Evolutionary conservation across 192 early-diverging fungal species (phyloP), one percentile per base, ranked within the genome.

Genomic region (Umbelopsis vinacea): DNA sequence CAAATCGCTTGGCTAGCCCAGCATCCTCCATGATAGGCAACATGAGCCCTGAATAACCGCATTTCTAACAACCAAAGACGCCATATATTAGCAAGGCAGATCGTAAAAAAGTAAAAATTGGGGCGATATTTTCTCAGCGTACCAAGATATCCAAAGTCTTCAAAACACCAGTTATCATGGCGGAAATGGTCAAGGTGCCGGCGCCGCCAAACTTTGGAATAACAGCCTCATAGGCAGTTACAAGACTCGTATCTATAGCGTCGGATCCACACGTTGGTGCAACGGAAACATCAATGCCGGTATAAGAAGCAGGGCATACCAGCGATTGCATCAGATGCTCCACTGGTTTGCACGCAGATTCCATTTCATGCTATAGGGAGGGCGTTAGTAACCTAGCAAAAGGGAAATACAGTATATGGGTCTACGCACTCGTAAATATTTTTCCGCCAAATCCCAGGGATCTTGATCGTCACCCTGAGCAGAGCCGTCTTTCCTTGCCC

Each of bases 21-120:
- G 54, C 53, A 26, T 72, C 71, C 40, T 72, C 71, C 71, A 72
- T 72, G 5, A 72, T 60, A 46, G 71, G 71, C 38, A 72, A 15
- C 71, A 72, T 72, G n/a, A 72, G 54, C 1, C 71, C 71, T 11
- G 52, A 60, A 38, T 72, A 72, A 23, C 71, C 71, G 37, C 52
- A 57, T 60, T 37, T 72, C 71, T 72, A 68, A 43, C 15, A 14
- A 21, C 14, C 21, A 46, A 21, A 50, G 2, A 15, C 8, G 40
- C 29, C 29, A 43, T 6, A 43, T 11, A 35, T 67, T 67, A 46
- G 46, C 66, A 35, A 21, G 21, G 46, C 40, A 43, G 11, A 12
- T 12, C 40, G 6, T n/a, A 43, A 12, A 1, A 7, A 43, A 43
- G 6, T 4, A 43, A 12, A 7, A 11, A 6, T 11, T 1, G 40